Conservation (phyloP, 2,329 filamentous ascomycete species). For the Ascochyta pisi region DNA sequence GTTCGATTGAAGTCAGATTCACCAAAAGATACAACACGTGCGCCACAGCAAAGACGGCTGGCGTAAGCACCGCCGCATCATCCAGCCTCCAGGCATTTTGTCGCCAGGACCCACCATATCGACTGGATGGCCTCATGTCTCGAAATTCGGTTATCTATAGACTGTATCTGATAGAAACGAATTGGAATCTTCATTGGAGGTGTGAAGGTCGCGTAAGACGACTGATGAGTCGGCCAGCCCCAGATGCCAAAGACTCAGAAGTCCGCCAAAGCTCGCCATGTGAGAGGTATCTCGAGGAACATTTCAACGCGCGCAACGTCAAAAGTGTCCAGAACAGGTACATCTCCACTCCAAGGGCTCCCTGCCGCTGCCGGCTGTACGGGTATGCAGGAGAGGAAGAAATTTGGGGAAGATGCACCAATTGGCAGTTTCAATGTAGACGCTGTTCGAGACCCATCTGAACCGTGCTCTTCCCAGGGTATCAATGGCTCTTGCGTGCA, state of each 20-base stretch:
- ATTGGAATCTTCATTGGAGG: neutral
- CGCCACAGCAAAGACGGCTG: conserved; percentile 1
- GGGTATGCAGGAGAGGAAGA: neutral
- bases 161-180: neutral
- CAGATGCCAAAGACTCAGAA: neutral
- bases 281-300: neutral
- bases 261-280: neutral
- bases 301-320: neutral
- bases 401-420: neutral
- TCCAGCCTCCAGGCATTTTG: neutral
- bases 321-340: neutral
- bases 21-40: neutral
- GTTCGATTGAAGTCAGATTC: neutral
- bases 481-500: neutral
- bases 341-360: neutral
- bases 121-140: neutral
- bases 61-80: conserved; percentile 4
- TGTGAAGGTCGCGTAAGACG: neutral
- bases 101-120: neutral
- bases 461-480: neutral
- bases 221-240: neutral
- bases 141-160: neutral
- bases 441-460: neutral
- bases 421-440: neutral
- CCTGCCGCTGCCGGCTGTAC: conserved; percentile 4